Conservation (phyloP, 2,329 filamentous ascomycete species). For the Colletotrichum sansevieriae region DNA sequence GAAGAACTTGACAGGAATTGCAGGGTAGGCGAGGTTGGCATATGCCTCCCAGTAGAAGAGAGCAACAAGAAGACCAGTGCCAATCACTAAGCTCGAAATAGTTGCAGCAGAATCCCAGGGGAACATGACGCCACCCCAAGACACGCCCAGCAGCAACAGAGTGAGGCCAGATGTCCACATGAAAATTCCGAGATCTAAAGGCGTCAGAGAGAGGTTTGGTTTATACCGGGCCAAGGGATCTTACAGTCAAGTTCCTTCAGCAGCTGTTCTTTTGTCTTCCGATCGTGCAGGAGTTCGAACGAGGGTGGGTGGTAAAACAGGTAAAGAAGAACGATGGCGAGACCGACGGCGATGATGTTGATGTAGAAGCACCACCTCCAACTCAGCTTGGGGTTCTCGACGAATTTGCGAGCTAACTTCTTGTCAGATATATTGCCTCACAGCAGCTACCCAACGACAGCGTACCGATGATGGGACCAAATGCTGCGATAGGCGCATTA, state of each 20-base stretch:
- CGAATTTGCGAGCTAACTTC: slow-evolving; percentile 50
- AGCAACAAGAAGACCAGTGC: slow-evolving; percentile 49
- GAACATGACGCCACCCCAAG: slow-evolving; percentile 58
- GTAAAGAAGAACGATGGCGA: slow-evolving; percentile 52
- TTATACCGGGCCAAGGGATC: background rate
- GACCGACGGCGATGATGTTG: slow-evolving; percentile 53
- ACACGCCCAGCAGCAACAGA: slow-evolving; percentile 61
- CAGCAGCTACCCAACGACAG: background rate
- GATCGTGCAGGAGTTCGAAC: slow-evolving; percentile 55
- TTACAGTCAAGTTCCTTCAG: slow-evolving; percentile 54
- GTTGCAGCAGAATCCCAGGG: slow-evolving; percentile 57
- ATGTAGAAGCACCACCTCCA: slow-evolving; percentile 59
- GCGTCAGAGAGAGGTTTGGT: background rate
- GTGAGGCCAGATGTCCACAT: slow-evolving; percentile 60
- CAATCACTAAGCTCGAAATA: slow-evolving; percentile 54
- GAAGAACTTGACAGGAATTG: slow-evolving; percentile 54
- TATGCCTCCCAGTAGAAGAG: slow-evolving; percentile 54
- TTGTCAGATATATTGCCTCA: background rate
- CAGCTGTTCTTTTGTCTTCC: slow-evolving; percentile 52
- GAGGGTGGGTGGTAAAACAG: slow-evolving; percentile 58
- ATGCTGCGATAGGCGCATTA: slow-evolving; percentile 51
- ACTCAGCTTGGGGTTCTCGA: slow-evolving; percentile 50
- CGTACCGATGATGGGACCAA: slow-evolving; percentile 52
- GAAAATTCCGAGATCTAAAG: slow-evolving; percentile 55
- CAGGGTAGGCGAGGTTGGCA: slow-evolving; percentile 52